phyloP scores from a whole-genome alignment of 805 yeast species.

The Clavispora santaluciae region DNA sequence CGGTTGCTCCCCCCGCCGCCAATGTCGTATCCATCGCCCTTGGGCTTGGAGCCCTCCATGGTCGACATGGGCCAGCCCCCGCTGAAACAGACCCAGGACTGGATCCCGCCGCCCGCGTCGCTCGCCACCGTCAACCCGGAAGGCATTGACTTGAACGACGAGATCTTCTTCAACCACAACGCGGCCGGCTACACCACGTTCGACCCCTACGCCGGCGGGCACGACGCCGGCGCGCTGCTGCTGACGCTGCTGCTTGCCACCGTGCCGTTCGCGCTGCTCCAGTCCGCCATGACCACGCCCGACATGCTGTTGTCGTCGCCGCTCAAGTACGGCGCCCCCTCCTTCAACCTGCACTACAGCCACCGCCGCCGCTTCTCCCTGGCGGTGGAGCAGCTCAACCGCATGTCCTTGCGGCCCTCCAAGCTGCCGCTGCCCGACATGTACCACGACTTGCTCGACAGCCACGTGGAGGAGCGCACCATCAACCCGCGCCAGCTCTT shows the following conservation, averaged over 20 bases:
- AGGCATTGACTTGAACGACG: conserved; percentile 22
- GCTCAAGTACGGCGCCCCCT: conserved; percentile 4
- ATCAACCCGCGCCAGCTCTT: conserved; percentile 30
- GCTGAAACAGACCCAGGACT: conserved; percentile 1
- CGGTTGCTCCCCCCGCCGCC: neutral
- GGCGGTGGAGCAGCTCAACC: conserved; percentile 23
- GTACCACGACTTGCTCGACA: neutral
- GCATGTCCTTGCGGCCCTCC: conserved; percentile 17
- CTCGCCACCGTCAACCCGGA: conserved; percentile 13
- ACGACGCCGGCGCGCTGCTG: conserved; percentile 5
- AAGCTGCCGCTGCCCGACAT: conserved; percentile 16
- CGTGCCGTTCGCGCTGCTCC: conserved; percentile 3
- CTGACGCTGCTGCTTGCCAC: conserved; percentile 9
- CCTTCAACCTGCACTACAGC: conserved; percentile 5
- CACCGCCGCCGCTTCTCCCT: conserved; percentile 13
- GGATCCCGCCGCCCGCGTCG: conserved; percentile 17
- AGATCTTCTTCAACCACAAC: conserved; percentile 17
- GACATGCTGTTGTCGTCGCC: conserved; percentile 8
- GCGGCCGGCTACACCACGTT: conserved; percentile 1
- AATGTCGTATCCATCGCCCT: conserved; percentile 5
- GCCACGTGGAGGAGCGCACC: conserved; percentile 19
- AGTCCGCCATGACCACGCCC: conserved; percentile 6
- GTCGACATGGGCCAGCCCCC: conserved; percentile 1
- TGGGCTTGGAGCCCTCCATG: conserved; percentile 6
- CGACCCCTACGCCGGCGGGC: conserved; percentile 2